Base-by-base conservation (phyloP, 371 early-diverging fungal genomes). In the Apophysomyces ossiformis region DNA sequence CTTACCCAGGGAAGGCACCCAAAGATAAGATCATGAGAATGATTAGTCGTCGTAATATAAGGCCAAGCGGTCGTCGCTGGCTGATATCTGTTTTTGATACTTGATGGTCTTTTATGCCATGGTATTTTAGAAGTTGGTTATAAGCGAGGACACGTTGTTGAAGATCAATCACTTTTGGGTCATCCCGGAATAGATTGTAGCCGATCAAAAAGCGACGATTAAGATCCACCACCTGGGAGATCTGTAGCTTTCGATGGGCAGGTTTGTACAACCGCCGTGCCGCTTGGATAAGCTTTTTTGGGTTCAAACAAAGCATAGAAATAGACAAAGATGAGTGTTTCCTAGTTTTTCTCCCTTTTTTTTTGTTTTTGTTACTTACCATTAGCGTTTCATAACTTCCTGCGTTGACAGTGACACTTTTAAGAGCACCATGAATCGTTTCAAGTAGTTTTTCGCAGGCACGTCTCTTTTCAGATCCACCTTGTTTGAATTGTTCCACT, bases 21-120 rank as follows among this genome's bases (percentile, higher is more conserved):
- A 89, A 66, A 58, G 85, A 86, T 75, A 93, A 78, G 32, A 92
- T 68, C 12, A 85, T 56, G 60, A 95, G 73, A 71, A 90, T 78
- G 11, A 85, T 44, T 0, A 91, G 67, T 35, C 96, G 87, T 60
- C 84, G 83, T 3, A 70, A 61, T 56, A 95, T 72, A 65, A 89
- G 71, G 37, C 73, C 76, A 37, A 93, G 61, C 46, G 92, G 90
- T 58, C 74, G 67, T 38, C 77, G 60, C 36, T 88, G 77, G 37
- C 86, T 84, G n/a, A 95, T 77, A 4, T 75, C 77, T 58, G 90
- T 92, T 35, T 87, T 90, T 39, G 90, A 86, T 21, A 97, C 98
- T 79, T 97, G 95, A 80, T 97, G 97, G 69, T 97, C 98, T 13
- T 89, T 86, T 57, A 98, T 83, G 15, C 98, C 96, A 67, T 93